Conservation (phyloP, 306 rosid genomes). For the Cicer chorassanicum region DNA sequence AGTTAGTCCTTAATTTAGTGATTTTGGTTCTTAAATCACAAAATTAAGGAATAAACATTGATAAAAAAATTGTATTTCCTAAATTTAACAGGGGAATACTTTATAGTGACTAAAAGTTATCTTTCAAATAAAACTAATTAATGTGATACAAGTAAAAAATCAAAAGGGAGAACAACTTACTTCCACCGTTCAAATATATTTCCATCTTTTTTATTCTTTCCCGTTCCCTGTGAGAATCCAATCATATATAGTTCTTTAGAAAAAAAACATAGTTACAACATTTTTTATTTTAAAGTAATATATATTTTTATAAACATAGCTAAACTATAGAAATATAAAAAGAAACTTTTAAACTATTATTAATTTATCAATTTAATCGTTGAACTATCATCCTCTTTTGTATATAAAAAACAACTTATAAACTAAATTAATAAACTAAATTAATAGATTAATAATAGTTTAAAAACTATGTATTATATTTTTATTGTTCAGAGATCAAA, state of each 20-base stretch:
- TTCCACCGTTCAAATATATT: constrained; percentile 95
- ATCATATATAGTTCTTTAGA: background rate
- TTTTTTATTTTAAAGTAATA: background rate
- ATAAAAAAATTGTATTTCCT: background rate
- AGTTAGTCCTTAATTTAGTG: no score
- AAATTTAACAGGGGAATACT: background rate
- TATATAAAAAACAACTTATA: no score
- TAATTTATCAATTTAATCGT: no score
- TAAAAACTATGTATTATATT: no score
- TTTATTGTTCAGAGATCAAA: no score
- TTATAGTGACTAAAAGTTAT: background rate
- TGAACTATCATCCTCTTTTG: no score
- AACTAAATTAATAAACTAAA: no score
- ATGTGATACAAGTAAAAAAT: background rate
- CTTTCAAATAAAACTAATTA: background rate
- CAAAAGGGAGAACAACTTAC: constrained; percentile 52
- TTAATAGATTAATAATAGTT: no score
- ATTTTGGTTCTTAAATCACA: background rate
- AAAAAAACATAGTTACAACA: background rate
- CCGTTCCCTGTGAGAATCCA: constrained; percentile 67
- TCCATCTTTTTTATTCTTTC: constrained; percentile 85
- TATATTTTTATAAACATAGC: background rate
- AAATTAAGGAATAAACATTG: background rate
- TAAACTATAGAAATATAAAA: no score
- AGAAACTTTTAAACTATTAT: no score